A percentile compares a stretch with the other conserved stretches of the same genome.
Evolutionary conservation across 108 stramenopile genomes (phyloP).

Genomic region (Fistulifera pelliculosa): DNA sequence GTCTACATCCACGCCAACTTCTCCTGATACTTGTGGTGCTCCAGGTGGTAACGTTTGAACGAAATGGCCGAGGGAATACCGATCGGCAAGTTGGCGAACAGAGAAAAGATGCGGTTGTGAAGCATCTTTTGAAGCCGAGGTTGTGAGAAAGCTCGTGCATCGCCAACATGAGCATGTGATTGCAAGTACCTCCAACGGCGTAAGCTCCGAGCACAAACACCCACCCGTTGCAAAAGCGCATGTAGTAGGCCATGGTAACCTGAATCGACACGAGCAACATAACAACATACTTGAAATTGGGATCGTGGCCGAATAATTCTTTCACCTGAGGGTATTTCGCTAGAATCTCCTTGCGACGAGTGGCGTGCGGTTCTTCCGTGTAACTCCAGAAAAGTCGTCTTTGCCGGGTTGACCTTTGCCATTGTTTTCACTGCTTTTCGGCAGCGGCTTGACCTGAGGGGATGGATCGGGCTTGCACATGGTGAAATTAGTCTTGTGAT

Average conservation of each 20-base stretch:
- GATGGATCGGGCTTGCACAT: no score
- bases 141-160: constrained; percentile 92
- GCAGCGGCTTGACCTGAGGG: no score
- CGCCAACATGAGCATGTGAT: constrained; percentile 79
- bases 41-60: constrained; percentile 94
- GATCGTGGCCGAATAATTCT: constrained; percentile 72
- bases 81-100: constrained; percentile 84
- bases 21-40: constrained; percentile 87
- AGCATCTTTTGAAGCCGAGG: constrained; percentile 59
- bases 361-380: constrained; percentile 41
- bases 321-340: constrained; percentile 72
- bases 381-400: constrained; percentile 7
- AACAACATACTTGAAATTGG: constrained; percentile 5
- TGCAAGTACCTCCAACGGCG: constrained; percentile 64
- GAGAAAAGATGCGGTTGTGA: constrained; percentile 66
- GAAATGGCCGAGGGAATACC: constrained; percentile 73
- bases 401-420: constrained; percentile 2
- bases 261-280: constrained; percentile 53
- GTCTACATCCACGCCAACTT: constrained; percentile 79
- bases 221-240: constrained; percentile 49
- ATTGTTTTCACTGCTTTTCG: no score
- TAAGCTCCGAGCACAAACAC: constrained; percentile 53
- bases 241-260: constrained; percentile 42
- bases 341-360: constrained; percentile 67
- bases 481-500: no score